phyloP scores from a whole-genome alignment of 2,329 filamentous ascomycete genomes.

The Fusarium brevicatenulatum region DNA sequence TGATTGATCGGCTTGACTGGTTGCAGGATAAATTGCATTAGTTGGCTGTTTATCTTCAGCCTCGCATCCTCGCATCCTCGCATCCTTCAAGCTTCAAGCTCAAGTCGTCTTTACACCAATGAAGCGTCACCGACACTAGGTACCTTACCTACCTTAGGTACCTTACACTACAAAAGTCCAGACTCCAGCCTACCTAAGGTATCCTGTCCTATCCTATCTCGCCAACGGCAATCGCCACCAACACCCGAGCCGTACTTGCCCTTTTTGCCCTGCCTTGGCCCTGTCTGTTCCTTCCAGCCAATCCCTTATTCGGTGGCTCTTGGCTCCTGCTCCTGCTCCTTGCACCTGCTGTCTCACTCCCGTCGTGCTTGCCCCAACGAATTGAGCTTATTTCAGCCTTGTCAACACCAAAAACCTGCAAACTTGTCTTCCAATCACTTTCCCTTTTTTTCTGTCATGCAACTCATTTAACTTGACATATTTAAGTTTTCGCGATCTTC shows the following conservation, averaged over 20 bases:
- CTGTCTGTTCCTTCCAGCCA: constrained; percentile 9
- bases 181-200: background rate
- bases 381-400: constrained; percentile 43
- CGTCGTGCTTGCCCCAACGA: constrained; percentile 9
- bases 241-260: constrained; percentile 1
- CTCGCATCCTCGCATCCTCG: constrained; percentile 30
- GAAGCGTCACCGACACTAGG: constrained; percentile 7
- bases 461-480: constrained; percentile 3
- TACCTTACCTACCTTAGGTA: background rate
- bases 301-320: constrained; percentile 24
- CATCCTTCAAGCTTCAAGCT: constrained; percentile 8
- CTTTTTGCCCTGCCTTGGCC: constrained; percentile 5
- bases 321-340: background rate
- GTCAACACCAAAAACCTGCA: constrained; percentile 22
- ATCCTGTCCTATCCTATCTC: background rate
- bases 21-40: constrained; percentile 3
- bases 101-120: constrained; percentile 26
- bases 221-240: constrained; percentile 28
- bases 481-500: constrained; percentile 1
- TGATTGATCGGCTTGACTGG: constrained; percentile 12
- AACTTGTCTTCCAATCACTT: constrained; percentile 5
- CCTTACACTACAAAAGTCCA: background rate
- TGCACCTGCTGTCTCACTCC: constrained; percentile 4
- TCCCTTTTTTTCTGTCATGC: background rate
- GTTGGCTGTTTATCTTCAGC: constrained; percentile 28